Evolutionary conservation across 1,284 basidiomycete species (phyloP).

Genomic region (Sparassis latifolia): DNA sequence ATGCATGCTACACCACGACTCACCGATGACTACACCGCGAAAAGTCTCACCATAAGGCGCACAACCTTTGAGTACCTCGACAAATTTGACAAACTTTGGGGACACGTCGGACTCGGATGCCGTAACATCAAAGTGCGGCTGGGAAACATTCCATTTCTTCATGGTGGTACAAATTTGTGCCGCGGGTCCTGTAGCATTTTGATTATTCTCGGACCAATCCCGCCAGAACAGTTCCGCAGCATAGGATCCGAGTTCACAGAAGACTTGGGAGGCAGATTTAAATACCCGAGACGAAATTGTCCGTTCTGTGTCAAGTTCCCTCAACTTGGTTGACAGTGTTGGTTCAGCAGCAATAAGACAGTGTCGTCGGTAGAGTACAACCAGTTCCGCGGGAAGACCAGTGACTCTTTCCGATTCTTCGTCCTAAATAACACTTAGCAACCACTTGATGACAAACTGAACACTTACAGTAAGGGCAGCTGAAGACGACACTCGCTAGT

Average conservation of each 20-base stretch:
- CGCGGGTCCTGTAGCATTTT: no score
- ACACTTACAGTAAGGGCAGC: no score
- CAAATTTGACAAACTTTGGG: slow-evolving; percentile 53
- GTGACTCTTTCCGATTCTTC: no score
- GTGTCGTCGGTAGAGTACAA: slow-evolving; percentile 35
- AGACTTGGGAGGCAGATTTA: slow-evolving; percentile 36
- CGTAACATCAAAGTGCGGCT: slow-evolving; percentile 47
- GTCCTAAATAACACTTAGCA: no score
- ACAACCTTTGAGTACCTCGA: slow-evolving; percentile 50
- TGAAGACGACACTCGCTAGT: no score
- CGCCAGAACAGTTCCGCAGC: slow-evolving; percentile 64
- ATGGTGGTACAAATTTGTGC: no score
- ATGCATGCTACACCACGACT: slow-evolving; percentile 4
- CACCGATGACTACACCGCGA: slow-evolving; percentile 62
- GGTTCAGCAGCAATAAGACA: slow-evolving; percentile 17
- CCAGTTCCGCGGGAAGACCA: slow-evolving; percentile 30
- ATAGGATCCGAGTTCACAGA: slow-evolving; percentile 51
- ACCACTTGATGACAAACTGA: no score
- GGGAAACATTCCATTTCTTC: no score
- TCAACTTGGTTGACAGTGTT: slow-evolving; percentile 30
- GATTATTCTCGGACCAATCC: slow-evolving; percentile 12
- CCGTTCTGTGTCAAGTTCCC: slow-evolving; percentile 32
- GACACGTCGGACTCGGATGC: slow-evolving; percentile 57
- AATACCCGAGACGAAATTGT: slow-evolving; percentile 34
- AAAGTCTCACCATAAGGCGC: slow-evolving; percentile 46